phyloP scores from a whole-genome alignment of 148 eudicot species.

The Limonium bicolor region DNA sequence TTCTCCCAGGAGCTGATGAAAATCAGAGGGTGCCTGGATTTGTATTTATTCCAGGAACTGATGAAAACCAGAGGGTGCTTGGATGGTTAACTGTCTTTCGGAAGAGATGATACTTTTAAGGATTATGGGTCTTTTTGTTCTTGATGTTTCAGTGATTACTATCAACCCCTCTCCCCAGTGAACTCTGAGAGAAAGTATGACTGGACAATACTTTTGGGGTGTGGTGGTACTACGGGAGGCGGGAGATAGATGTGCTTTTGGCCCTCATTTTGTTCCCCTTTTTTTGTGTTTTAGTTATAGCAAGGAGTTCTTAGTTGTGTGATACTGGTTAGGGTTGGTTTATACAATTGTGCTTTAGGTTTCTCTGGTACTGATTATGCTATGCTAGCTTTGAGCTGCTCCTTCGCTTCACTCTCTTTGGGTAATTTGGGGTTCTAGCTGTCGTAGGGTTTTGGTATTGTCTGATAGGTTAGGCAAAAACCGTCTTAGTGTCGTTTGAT shows the following conservation, averaged over 20 bases:
- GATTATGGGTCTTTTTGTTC: too few relatives aligned
- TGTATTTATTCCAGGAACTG: slow-evolving; percentile 1
- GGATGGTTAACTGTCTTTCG: too few relatives aligned
- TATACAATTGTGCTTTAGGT: neutral
- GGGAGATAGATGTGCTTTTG: too few relatives aligned
- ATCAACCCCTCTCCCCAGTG: too few relatives aligned
- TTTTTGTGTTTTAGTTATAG: neutral
- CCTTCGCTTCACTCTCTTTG: too few relatives aligned
- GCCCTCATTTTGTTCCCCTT: neutral
- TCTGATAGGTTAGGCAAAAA: neutral
- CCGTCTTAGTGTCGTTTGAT: neutral
- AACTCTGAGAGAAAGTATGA: too few relatives aligned
- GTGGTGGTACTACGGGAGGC: neutral
- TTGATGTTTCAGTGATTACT: too few relatives aligned
- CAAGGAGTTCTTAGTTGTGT: slow-evolving; percentile 4
- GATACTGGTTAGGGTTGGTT: slow-evolving; percentile 6
- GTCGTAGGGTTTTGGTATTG: too few relatives aligned
- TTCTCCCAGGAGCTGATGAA: neutral
- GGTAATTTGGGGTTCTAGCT: too few relatives aligned
- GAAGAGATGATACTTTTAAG: too few relatives aligned
- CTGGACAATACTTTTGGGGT: neutral
- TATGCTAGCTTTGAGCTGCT: too few relatives aligned
- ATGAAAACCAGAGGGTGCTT: too few relatives aligned
- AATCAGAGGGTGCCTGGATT: neutral
- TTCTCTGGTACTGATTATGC: neutral